Evolutionary conservation across 805 yeast genomes (phyloP).

Genomic region (Candida qinlingensis): DNA sequence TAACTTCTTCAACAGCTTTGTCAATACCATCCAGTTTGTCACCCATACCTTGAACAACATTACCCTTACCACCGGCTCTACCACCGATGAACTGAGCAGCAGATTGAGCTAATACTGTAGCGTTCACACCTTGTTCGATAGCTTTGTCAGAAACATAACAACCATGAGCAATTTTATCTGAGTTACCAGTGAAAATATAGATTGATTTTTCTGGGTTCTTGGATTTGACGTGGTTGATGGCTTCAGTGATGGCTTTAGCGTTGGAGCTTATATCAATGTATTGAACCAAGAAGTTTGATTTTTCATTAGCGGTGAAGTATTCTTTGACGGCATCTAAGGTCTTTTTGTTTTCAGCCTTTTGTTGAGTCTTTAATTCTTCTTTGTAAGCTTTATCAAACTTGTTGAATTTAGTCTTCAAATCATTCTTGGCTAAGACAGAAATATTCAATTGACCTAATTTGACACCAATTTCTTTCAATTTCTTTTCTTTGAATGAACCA

Average conservation of each 20-base stretch:
- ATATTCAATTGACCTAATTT: constrained; percentile 76
- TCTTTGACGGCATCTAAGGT: constrained; percentile 71
- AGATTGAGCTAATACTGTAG: constrained; percentile 65
- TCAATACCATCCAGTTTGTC: constrained; percentile 65
- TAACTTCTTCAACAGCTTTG: constrained; percentile 70
- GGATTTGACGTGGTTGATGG: constrained; percentile 76
- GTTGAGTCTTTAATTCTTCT: constrained; percentile 82
- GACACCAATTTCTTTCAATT: constrained; percentile 79
- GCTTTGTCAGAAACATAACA: constrained; percentile 78
- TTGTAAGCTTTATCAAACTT: constrained; percentile 80
- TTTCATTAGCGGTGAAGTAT: constrained; percentile 52
- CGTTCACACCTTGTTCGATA: constrained; percentile 62
- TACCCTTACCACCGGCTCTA: constrained; percentile 97
- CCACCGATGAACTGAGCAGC: constrained; percentile 85
- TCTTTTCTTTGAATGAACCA: constrained; percentile 75
- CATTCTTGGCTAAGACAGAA: constrained; percentile 74
- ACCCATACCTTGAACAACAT: constrained; percentile 96
- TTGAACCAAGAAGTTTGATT: constrained; percentile 57
- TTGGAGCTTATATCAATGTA: constrained; percentile 69
- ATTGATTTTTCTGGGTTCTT: constrained; percentile 69
- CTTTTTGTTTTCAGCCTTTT: constrained; percentile 81
- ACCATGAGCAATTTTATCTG: constrained; percentile 88
- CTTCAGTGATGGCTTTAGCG: constrained; percentile 93
- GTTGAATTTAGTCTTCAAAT: constrained; percentile 66
- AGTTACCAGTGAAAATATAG: constrained; percentile 71